Percentiles rank a stretch among this genome's conserved stretches.
Conservation (phyloP, 257 asterid genomes). For the Sherardia arvensis region DNA sequence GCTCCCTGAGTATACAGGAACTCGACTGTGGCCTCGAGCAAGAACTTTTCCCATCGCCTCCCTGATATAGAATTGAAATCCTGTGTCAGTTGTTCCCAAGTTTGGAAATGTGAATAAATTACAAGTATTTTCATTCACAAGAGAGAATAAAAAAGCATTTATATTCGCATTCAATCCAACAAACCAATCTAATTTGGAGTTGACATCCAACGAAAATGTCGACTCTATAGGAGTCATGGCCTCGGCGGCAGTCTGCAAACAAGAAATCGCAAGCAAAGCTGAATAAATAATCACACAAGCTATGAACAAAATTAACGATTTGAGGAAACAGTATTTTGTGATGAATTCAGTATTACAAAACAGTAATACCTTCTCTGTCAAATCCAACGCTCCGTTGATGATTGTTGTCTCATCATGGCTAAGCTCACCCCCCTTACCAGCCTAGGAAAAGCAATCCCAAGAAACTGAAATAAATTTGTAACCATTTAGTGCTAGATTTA, state of each 20-base stretch:
- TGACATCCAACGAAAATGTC: slow-evolving; percentile 86
- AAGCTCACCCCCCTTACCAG: slow-evolving; percentile 98
- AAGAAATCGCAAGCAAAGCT: slow-evolving; percentile 6
- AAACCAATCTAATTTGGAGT: slow-evolving; percentile 94
- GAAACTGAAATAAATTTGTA: slow-evolving; percentile 3
- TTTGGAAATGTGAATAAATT: too few relatives aligned
- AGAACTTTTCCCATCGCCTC: slow-evolving; percentile 83
- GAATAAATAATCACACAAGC: not conserved
- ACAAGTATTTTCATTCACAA: not conserved
- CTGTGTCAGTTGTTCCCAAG: not conserved
- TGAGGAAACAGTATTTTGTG: too few relatives aligned
- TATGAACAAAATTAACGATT: not conserved
- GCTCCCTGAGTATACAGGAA: slow-evolving; percentile 85
- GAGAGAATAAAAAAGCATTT: too few relatives aligned
- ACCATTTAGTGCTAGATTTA: not conserved
- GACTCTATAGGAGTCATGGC: slow-evolving; percentile 99
- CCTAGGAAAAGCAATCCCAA: slow-evolving; percentile 35
- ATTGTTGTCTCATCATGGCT: slow-evolving; percentile 96
- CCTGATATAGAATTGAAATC: slow-evolving; percentile 25
- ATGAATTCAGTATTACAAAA: not conserved
- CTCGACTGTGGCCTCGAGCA: slow-evolving; percentile 92
- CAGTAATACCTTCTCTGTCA: slow-evolving; percentile 75
- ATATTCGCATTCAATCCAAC: not conserved
- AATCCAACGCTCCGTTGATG: slow-evolving; percentile 95
- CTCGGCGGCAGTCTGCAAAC: slow-evolving; percentile 86